Conservation (phyloP, 2,329 filamentous ascomycete genomes). For the Fusarium sp. region DNA sequence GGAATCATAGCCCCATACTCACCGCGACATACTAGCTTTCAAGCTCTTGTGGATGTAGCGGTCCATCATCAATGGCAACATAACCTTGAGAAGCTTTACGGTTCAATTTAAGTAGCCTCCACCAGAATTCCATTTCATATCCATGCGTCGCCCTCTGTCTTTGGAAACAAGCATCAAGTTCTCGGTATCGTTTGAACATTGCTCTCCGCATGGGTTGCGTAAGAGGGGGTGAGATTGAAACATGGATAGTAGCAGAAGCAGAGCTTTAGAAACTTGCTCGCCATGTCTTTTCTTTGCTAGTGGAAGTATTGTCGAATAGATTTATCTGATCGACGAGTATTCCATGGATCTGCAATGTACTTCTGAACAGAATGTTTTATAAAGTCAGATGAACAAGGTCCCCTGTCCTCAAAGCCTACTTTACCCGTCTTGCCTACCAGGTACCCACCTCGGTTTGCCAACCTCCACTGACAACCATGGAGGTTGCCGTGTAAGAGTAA, state of each 20-base stretch:
- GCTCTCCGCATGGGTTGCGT: neutral
- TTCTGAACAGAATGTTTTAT: neutral
- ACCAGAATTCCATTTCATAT: neutral
- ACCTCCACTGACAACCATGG: neutral
- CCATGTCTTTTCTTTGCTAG: neutral
- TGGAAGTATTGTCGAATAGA: neutral
- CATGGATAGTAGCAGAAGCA: neutral
- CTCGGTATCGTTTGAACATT: neutral
- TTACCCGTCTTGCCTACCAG: neutral
- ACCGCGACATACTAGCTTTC: slow-evolving; percentile 68
- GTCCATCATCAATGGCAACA: slow-evolving; percentile 77
- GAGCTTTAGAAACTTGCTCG: neutral
- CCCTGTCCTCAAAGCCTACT: neutral
- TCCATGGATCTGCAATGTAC: neutral
- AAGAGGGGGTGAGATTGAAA: neutral
- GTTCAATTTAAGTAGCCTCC: neutral
- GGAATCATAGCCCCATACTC: slow-evolving; percentile 70
- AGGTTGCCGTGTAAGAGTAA: neutral
- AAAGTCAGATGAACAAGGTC: neutral
- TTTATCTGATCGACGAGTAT: neutral
- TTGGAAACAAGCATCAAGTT: neutral
- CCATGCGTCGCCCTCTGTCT: neutral
- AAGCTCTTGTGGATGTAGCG: slow-evolving; percentile 68
- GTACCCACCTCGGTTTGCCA: neutral
- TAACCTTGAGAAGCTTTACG: neutral